Evolutionary conservation across 306 rosid species (phyloP).

Genomic region (Cicer arietinum): DNA sequence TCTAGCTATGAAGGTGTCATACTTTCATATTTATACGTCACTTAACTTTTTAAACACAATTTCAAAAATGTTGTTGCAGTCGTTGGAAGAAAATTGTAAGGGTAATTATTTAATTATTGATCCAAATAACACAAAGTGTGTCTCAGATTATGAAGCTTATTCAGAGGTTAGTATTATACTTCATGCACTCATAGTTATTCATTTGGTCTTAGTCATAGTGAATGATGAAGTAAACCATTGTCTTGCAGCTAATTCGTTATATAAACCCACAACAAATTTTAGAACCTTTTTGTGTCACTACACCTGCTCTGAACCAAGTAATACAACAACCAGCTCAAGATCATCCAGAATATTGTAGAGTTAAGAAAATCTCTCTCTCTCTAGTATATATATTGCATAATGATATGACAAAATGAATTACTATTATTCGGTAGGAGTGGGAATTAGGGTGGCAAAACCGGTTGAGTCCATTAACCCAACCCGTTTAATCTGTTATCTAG

Average conservation of each 20-base stretch:
- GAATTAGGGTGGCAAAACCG: too few species aligned
- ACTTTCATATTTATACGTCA: neutral
- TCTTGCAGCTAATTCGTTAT: slow-evolving; percentile 46
- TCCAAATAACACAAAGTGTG: slow-evolving; percentile 50
- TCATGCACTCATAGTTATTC: neutral
- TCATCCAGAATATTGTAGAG: slow-evolving; percentile 43
- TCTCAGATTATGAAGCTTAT: slow-evolving; percentile 41
- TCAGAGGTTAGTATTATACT: slow-evolving; percentile 42
- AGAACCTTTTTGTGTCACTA: slow-evolving; percentile 49
- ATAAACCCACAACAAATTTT: slow-evolving; percentile 38
- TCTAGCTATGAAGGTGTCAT: neutral
- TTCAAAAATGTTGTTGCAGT: slow-evolving; percentile 28
- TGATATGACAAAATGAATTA: too few species aligned
- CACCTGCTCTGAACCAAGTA: slow-evolving; percentile 33
- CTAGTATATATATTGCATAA: too few species aligned
- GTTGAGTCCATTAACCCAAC: too few species aligned
- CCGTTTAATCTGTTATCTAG: too few species aligned
- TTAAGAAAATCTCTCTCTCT: slow-evolving; percentile 26
- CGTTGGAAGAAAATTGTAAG: slow-evolving; percentile 45
- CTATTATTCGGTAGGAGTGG: too few species aligned
- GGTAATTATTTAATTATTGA: slow-evolving; percentile 41
- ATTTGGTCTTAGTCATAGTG: neutral
- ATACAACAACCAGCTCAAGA: slow-evolving; percentile 21
- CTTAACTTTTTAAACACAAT: neutral
- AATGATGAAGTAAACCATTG: neutral